Conservation (phyloP, 495 filamentous ascomycete genomes). For the Podospora bellae-mahoneyi region DNA sequence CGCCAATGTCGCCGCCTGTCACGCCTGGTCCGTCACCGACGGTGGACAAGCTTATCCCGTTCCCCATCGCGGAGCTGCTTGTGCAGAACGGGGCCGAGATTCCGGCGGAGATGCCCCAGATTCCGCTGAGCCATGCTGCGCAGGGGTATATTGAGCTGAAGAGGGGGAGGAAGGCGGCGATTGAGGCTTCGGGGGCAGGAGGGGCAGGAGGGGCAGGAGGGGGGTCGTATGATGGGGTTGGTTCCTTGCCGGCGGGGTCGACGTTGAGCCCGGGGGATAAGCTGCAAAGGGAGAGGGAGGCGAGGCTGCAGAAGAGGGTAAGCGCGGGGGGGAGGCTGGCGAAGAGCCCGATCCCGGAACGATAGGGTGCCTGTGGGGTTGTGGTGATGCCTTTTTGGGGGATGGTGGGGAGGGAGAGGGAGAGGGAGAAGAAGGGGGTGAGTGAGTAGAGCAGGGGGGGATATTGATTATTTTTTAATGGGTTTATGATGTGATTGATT, state of each 20-base stretch:
- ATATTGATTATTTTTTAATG: constrained; percentile 3
- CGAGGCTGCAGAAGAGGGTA: constrained; percentile 58
- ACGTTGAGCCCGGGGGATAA: constrained; percentile 35
- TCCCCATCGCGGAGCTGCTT: constrained; percentile 87
- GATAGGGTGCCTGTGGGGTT: constrained; percentile 40
- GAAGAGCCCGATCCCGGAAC: constrained; percentile 55
- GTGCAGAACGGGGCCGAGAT: constrained; percentile 93
- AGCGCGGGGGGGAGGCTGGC: constrained; percentile 59
- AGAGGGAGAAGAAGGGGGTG: not conserved
- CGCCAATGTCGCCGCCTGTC: constrained; percentile 53
- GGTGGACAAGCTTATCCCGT: constrained; percentile 48
- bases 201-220: constrained; percentile 1
- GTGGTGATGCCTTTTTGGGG: constrained; percentile 17
- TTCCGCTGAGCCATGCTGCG: constrained; percentile 63
- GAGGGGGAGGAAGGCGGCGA: constrained; percentile 48
- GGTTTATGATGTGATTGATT: not conserved
- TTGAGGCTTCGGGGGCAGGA: constrained; percentile 32
- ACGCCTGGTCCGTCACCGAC: constrained; percentile 25
- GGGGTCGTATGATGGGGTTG: constrained; percentile 29
- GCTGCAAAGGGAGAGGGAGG: constrained; percentile 51
- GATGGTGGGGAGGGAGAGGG: constrained; percentile 9
- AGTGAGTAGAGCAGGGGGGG: not conserved
- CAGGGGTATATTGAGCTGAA: constrained; percentile 83
- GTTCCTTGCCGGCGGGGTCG: constrained; percentile 23
- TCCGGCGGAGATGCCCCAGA: constrained; percentile 51